Evolutionary conservation across 768 basidiomycete species (phyloP), one percentile per base, ranked within the genome.

Genomic region (Pholiota microspora): DNA sequence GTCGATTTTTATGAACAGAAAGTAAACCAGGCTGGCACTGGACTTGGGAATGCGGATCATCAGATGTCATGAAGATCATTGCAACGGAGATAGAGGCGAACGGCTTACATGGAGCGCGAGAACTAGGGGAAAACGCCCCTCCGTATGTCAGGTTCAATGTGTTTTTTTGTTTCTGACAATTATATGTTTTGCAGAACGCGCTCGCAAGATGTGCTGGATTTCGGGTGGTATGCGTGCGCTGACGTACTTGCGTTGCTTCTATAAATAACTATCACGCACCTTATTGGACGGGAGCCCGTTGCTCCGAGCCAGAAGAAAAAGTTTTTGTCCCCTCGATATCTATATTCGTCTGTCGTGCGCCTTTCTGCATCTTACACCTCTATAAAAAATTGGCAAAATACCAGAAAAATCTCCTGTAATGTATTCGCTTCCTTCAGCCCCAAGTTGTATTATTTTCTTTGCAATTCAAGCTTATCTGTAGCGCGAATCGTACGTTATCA

Each of bases 61-160:
- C n/a, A n/a, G 72, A 76, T 35, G 82, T 83, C 1, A 72, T 89
- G 70, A 75, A 73, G n/a, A 64, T 77, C 6, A 76, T 89, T n/a
- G 75, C 80, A 28, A 69, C 72, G 55, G 81, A 85, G 34, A 79
- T 89, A 21, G 87, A 88, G 55, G 72, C 71, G 51, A 78, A 86
- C 59, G 88, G 87, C 0, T 62, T 88, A 49, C 75, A 79, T 38
- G 73, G 68, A 8, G 64, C 66, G n/a, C 64, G 58, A 35, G 63
- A 67, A 13, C 25, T 52, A 21, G 60, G 34, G n/a, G n/a, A n/a
- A n/a, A n/a, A n/a, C n/a, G n/a, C n/a, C n/a, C n/a, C n/a, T n/a
- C n/a, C n/a, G n/a, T 24, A 61, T 73, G 58, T 55, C 61, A 8
- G 69, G 78, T 45, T 77, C 77, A 51, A 69, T 71, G 80, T 86